Base-by-base conservation (phyloP, 805 yeast species). In the Kuraishia molischiana region DNA sequence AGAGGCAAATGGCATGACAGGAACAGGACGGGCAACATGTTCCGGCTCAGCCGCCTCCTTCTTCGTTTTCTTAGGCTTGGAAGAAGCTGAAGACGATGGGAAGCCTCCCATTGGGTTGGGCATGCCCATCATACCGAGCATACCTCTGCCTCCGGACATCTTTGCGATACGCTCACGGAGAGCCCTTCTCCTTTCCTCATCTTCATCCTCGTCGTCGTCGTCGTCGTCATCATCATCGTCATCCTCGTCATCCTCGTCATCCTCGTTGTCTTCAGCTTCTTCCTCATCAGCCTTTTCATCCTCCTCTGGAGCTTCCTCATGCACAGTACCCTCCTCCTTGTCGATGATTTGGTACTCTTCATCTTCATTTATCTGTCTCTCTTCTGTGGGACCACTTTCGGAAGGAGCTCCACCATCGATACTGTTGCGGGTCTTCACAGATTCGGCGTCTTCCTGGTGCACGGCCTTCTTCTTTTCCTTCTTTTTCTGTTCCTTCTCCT, bases 131-230 rank as follows among this genome's bases (percentile, higher is more conserved):
- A 74, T 74, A 32, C 87, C 89, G 58, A 78, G 71, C 78, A 83
- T 74, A 41, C 84, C 80, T 61, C 82, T 71, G 4, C 87, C 87
- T 17, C 95, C 95, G 1, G 97, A 83, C 15, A 90, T 71, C 49
- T 80, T 85, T n/a, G 98, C 97, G 96, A 90, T 90, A 43, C 97
- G 74, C 45, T 84, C 96, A 17, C 94, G 79, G 38, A 90, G 65
- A 5, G 80, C 85, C 35, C 80, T 72, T 49, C 92, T 73, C 39
- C 81, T 74, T 4, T 79, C 66, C 44, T 83, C 92, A 52, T 84
- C 94, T 32, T 76, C 83, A 37, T 83, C 90, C 38, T 77, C 81
- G 1, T 74, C 84, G 0, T 66, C 76, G 3, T 67, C 76, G 2
- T 64, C 76, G 0, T 64, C 76, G 0, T 65, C 77, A 0, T 61